Base-by-base conservation (phyloP, 257 asterid genomes). In the Capsicum baccatum region DNA sequence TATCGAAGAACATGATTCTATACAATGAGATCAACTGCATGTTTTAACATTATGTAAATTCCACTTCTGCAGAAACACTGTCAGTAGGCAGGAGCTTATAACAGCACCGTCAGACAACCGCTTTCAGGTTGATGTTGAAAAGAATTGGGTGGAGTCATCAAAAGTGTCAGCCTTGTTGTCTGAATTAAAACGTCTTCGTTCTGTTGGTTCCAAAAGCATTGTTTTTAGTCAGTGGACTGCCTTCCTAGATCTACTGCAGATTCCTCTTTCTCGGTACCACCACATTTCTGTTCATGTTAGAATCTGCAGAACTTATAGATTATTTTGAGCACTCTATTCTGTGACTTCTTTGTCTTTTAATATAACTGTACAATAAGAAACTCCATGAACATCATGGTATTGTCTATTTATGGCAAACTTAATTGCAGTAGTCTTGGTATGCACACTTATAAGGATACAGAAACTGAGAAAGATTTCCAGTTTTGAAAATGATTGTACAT, bases 161-260 rank as follows among this genome's bases (percentile, higher is more conserved):
- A 96, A 96, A 90, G 94, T 94, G 79, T 87, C 99, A 82, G 98
- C 97, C 66, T 94, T 96, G 80, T 88, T 96, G 92, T 84, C 58
- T 78, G 99, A 96, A 85, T 87, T 96, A 56, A 86, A 87, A 90
- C 67, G 70, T 86, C 87, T 91, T 66, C 91, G 79, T 69, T 70
- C 89, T 9, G 85, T 47, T 55, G 92, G 96, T 83, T 91, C 99
- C 84, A 96, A 96, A 88, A 96, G 99, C 87, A 93, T 96, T 52
- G 92, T 96, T 84, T 94, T 96, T 90, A 96, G 99, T 87, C 99
- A 96, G 87, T 96, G 99, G 99, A 94, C 99, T 85, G 97, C 98
- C 83, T 96, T 96, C 87, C 86, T 94, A 88, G 99, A 96, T 88
- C 92, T 96, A 48, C 56, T 96, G 91, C 97, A 96, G 92, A 91